Evolutionary conservation across 1,284 basidiomycete genomes (phyloP).

Genomic region (Xerocomus nothofagi): DNA sequence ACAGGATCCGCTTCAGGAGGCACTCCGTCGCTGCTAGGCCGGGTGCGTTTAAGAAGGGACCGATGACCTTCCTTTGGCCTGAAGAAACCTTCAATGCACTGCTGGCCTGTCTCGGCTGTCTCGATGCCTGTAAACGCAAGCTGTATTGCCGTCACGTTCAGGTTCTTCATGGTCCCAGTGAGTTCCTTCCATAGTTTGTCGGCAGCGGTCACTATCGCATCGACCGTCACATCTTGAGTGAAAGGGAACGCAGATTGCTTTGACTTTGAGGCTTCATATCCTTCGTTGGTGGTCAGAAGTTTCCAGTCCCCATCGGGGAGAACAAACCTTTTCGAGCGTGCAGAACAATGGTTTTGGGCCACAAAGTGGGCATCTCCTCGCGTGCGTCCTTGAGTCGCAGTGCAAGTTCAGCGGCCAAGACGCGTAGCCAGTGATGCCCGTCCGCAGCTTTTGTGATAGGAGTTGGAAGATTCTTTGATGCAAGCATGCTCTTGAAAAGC

Average conservation of each 20-base stretch:
- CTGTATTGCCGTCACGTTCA: slow-evolving; percentile 75
- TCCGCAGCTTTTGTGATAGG: slow-evolving; percentile 72
- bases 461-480: slow-evolving; percentile 86
- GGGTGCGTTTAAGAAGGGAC: slow-evolving; percentile 30
- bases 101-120: slow-evolving; percentile 77
- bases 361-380: slow-evolving; percentile 69
- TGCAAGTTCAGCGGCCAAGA: slow-evolving; percentile 87
- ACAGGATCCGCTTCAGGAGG: background rate
- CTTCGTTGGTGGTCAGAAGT: slow-evolving; percentile 38
- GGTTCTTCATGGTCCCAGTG: slow-evolving; percentile 48
- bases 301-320: background rate
- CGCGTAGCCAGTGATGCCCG: slow-evolving; percentile 87
- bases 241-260: slow-evolving; percentile 87
- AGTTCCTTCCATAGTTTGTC: slow-evolving; percentile 89
- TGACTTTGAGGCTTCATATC: slow-evolving; percentile 65
- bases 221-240: slow-evolving; percentile 68
- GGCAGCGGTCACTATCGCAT: slow-evolving; percentile 75
- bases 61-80: slow-evolving; percentile 32
- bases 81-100: slow-evolving; percentile 87
- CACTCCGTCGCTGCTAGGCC: slow-evolving; percentile 6
- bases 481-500: slow-evolving; percentile 88
- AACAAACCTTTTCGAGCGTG: slow-evolving; percentile 64
- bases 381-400: slow-evolving; percentile 84
- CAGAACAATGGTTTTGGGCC: slow-evolving; percentile 91
- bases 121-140: slow-evolving; percentile 86